Evolutionary conservation across 2,329 filamentous ascomycete genomes (phyloP).

Genomic region (Cladophialophora psammophila): DNA sequence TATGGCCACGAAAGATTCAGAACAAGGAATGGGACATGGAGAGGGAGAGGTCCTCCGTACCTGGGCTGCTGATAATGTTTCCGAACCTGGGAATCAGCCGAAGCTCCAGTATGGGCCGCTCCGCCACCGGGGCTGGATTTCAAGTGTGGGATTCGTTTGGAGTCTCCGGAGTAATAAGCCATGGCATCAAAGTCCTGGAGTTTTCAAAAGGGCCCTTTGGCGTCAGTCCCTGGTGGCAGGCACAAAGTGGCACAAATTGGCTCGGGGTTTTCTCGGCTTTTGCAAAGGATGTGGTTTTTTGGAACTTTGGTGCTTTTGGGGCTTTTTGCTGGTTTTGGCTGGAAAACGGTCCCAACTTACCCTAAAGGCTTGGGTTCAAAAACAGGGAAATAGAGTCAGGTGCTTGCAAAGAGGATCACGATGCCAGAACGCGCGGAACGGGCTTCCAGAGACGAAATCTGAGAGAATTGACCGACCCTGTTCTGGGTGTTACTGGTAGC

Average conservation of each 20-base stretch:
- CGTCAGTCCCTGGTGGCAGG: not conserved
- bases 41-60: not conserved
- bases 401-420: not conserved
- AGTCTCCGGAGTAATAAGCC: not conserved
- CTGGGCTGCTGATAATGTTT: not conserved
- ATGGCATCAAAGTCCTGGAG: not conserved
- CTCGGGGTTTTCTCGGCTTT: not conserved
- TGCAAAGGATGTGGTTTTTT: not conserved
- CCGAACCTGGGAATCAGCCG: not conserved
- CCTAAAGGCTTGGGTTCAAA: not conserved
- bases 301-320: not conserved
- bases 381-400: not conserved
- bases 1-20: conserved; percentile 17
- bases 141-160: not conserved
- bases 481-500: not conserved
- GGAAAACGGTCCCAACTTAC: not conserved
- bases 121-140: not conserved
- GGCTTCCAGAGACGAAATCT: not conserved
- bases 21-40: not conserved
- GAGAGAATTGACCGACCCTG: not conserved
- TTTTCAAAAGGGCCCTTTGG: not conserved
- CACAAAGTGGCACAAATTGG: not conserved
- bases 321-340: not conserved
- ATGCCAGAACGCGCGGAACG: not conserved
- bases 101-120: not conserved